Base-by-base conservation (phyloP, 1,284 basidiomycete species). In the Pseudozyma hubeiensis region DNA sequence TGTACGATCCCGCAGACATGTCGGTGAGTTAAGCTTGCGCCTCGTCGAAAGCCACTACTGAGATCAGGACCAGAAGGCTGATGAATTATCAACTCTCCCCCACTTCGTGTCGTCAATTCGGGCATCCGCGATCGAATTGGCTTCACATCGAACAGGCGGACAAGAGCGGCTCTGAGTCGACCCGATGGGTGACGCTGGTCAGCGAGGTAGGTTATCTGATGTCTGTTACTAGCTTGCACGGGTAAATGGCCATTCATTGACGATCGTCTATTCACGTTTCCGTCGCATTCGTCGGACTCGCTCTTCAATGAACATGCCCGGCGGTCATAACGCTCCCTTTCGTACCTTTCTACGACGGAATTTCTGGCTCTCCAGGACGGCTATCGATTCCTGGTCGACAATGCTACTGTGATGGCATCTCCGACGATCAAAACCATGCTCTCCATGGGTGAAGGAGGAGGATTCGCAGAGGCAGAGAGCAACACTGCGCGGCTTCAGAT, bases 391-490 rank as follows among this genome's bases (percentile, higher is more conserved):
- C 41, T 82, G 7, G 62, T 82, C 8, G 77, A 82, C 46, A 60
- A 62, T 14, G 48, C 53, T 6, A 70, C 63, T 13, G 78, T 64
- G 7, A 63, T 70, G 46, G 65, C 53, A 0, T 74, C 69, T 11
- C 78, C 76, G 0, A 80, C 78, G 29, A 78, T 82, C 54, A 65
- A 75, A 33, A 63, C 72, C 3, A 82, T 81, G 79, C 66, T 82
- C 8, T 72, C 71, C 9, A 71, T 58, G 50, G 73, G 71, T 7
- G 70, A 77, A 37, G 78, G 78, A 8, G 85, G 83, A 53, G 85
- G 83, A 3, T 87, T 87, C 60, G 81, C 79, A 24, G 86, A 87
- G 70, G 81, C 85, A 0, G 82, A 84, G 62, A 85, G 80, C 52
- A 84, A 85, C 39, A 79, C 81, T 2, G 85, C 84, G 50, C 78